Evolutionary conservation across 805 yeast species (phyloP).

Genomic region (Ogataea haglerorum): DNA sequence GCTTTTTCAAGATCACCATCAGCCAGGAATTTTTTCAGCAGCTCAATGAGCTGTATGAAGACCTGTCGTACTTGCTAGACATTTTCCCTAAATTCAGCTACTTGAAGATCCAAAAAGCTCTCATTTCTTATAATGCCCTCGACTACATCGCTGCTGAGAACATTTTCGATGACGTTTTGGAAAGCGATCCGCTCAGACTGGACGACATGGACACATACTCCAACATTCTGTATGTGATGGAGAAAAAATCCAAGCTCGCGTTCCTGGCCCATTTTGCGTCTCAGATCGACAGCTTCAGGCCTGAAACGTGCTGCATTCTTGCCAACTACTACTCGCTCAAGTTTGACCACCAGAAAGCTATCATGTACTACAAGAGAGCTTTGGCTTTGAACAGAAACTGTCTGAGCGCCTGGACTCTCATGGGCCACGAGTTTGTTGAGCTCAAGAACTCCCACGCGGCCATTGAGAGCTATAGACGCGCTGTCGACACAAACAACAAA

Average conservation of each 20-base stretch:
- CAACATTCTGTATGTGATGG: slow-evolving; percentile 93
- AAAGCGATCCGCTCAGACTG: slow-evolving; percentile 75
- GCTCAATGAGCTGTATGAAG: slow-evolving; percentile 46
- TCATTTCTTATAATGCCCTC: slow-evolving; percentile 76
- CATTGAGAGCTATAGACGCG: slow-evolving; percentile 89
- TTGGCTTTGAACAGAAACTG: slow-evolving; percentile 75
- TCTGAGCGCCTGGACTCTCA: slow-evolving; percentile 91
- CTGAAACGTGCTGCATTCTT: slow-evolving; percentile 91
- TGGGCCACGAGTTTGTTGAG: slow-evolving; percentile 99
- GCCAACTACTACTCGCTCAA: slow-evolving; percentile 92
- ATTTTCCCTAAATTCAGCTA: slow-evolving; percentile 73
- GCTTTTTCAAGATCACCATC: slow-evolving; percentile 61
- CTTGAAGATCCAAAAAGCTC: slow-evolving; percentile 76
- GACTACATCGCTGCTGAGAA: slow-evolving; percentile 80
- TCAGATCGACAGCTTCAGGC: slow-evolving; percentile 78
- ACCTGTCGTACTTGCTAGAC: slow-evolving; percentile 45
- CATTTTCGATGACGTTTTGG: slow-evolving; percentile 70
- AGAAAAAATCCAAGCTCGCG: slow-evolving; percentile 77
- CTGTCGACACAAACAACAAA: slow-evolving; percentile 82
- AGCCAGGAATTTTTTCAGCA: slow-evolving; percentile 79
- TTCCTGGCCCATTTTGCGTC: slow-evolving; percentile 83
- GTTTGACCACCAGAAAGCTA: slow-evolving; percentile 93
- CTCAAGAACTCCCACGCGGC: slow-evolving; percentile 96
- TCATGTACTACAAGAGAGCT: slow-evolving; percentile 89
- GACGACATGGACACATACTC: slow-evolving; percentile 93